Percentiles rank a stretch among this genome's conserved stretches.
phyloP scores from a whole-genome alignment of 768 basidiomycete species.

The Rhizopogon vinicolor region DNA sequence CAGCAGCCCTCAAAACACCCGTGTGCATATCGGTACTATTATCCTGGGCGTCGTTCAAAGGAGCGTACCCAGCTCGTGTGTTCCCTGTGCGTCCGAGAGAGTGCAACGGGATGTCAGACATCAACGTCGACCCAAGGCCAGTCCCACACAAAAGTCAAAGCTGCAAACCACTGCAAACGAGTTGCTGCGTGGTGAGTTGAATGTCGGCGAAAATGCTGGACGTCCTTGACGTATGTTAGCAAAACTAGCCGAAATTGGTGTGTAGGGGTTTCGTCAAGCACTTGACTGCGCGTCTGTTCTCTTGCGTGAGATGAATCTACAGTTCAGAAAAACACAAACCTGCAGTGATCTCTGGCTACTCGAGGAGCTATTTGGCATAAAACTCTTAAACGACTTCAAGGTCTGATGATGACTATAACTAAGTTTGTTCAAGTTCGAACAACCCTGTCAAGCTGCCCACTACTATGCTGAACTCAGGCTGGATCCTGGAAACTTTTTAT shows the following conservation, averaged over 20 bases:
- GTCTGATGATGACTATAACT: too few relatives aligned
- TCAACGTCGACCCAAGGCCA: constrained; percentile 23
- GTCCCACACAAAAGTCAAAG: background rate
- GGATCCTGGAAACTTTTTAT: background rate
- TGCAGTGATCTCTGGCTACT: too few relatives aligned
- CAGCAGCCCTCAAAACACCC: constrained; percentile 28
- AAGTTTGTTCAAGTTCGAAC: too few relatives aligned
- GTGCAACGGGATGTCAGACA: constrained; percentile 73
- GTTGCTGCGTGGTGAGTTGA: background rate
- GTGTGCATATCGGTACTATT: constrained; percentile 23
- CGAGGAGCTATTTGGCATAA: too few relatives aligned
- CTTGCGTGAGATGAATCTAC: background rate
- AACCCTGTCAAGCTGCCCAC: too few relatives aligned
- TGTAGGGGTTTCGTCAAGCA: too few relatives aligned
- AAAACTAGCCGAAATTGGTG: background rate
- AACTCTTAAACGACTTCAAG: too few relatives aligned
- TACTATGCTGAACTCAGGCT: too few relatives aligned
- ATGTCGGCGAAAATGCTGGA: background rate
- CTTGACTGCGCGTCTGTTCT: background rate
- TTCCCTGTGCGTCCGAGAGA: constrained; percentile 48
- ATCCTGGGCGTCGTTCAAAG: constrained; percentile 28
- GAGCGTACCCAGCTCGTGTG: constrained; percentile 43
- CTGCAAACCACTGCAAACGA: background rate
- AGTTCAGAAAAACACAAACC: background rate
- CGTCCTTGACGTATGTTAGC: background rate